These are phyloP conservation scores for Chrysoporthe deuterocubensis DNA, from an alignment of 2,329 filamentous ascomycete species.

Conservation along the genomic window DNA sequence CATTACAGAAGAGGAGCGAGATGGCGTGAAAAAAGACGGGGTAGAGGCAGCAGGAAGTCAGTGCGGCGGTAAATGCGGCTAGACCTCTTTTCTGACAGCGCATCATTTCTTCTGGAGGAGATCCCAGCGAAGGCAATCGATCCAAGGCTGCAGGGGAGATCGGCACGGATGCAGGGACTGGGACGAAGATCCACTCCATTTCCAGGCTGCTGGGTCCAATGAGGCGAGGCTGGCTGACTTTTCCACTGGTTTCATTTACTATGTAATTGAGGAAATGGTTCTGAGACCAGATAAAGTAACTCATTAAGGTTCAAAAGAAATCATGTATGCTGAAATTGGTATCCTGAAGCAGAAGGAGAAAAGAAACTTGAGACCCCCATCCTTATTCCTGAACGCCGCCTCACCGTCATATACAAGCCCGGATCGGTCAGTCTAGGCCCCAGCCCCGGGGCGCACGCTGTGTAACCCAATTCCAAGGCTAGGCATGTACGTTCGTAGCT, in stretches of 20 bases:
- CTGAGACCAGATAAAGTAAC: neutral
- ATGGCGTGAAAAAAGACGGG: neutral
- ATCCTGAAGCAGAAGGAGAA: slow-evolving; percentile 22
- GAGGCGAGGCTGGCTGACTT: neutral
- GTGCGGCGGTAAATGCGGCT: neutral
- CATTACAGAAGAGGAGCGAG: neutral
- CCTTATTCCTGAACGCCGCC: slow-evolving; percentile 11
- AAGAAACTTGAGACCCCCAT: slow-evolving; percentile 7
- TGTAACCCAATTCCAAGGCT: neutral
- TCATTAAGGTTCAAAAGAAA: slow-evolving; percentile 4
- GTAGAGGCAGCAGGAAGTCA: neutral
- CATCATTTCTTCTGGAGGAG: neutral
- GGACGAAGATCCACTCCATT: slow-evolving; percentile 5
- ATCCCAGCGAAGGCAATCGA: neutral
- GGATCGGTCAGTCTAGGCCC: neutral
- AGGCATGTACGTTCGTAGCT: neutral
- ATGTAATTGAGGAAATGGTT: neutral
- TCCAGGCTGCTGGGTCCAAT: slow-evolving; percentile 13
- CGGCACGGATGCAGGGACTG: slow-evolving; percentile 7
- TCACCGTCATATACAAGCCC: slow-evolving; percentile 14
- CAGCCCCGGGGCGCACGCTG: neutral
- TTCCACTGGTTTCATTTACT: neutral
- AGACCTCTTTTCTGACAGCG: neutral
- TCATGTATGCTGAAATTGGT: slow-evolving; percentile 28
- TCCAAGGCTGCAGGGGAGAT: slow-evolving; percentile 11